These are phyloP conservation scores for Dillenia suffruticosa DNA, from an alignment of 164 flowering plant genomes.

Conservation along the genomic window DNA sequence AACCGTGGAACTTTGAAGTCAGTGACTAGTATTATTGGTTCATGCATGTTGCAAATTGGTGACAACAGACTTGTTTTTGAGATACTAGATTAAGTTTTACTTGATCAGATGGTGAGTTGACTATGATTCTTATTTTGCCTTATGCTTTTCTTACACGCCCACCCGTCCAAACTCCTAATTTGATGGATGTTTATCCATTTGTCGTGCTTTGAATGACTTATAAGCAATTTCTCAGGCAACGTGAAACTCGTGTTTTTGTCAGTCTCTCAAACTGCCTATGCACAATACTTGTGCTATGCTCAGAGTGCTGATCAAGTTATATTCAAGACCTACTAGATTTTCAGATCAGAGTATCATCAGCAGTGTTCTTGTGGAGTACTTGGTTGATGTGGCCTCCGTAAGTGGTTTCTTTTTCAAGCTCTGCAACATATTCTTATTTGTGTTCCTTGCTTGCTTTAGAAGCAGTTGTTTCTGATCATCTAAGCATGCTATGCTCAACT, in stretches of 20 bases:
- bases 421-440: not conserved
- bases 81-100: constrained; percentile 47
- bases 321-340: constrained; percentile 48
- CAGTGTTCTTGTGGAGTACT: constrained; percentile 43
- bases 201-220: too few species aligned
- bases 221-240: too few species aligned
- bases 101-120: constrained; percentile 51
- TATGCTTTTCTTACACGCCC: not conserved
- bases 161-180: too few species aligned
- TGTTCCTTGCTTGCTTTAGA: too few species aligned
- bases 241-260: constrained; percentile 13
- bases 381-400: constrained; percentile 50
- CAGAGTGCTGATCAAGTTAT: constrained; percentile 43
- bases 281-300: constrained; percentile 70
- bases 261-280: constrained; percentile 44
- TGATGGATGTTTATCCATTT: too few species aligned
- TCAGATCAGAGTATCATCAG: constrained; percentile 43
- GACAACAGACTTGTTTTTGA: constrained; percentile 52
- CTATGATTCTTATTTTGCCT: not conserved
- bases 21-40: constrained; percentile 42
- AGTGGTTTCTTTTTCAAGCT: constrained; percentile 18
- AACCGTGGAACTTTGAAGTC: constrained; percentile 35
- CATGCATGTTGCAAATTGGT: constrained; percentile 64
- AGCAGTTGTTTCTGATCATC: too few species aligned
- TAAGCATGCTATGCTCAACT: too few species aligned